phyloP scores from a whole-genome alignment of 495 filamentous ascomycete species.

The Tuber melanosporum region DNA sequence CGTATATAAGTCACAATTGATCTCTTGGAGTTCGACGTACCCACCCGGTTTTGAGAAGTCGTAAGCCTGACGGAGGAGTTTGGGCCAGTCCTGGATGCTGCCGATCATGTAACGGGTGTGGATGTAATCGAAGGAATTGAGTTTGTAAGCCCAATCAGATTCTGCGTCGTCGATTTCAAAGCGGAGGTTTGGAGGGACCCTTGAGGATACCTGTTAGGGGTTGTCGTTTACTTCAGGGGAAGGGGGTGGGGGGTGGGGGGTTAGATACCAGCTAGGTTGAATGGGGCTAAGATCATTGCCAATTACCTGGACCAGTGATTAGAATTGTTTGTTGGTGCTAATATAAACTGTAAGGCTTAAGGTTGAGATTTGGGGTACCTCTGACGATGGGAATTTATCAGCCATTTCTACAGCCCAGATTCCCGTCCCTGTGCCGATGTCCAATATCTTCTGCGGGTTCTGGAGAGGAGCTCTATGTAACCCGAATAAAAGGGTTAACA shows the following conservation, averaged over 20 bases:
- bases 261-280: slow-evolving; percentile 32
- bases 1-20: slow-evolving; percentile 17
- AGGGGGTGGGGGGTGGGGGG: not conserved
- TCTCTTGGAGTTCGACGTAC: slow-evolving; percentile 30
- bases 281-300: slow-evolving; percentile 38
- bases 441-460: slow-evolving; percentile 52
- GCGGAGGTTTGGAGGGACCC: slow-evolving; percentile 31
- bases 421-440: slow-evolving; percentile 62
- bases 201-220: not conserved
- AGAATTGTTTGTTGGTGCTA: slow-evolving; percentile 10
- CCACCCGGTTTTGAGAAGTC: slow-evolving; percentile 43
- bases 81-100: slow-evolving; percentile 31
- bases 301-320: slow-evolving; percentile 40
- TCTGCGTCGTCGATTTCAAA: slow-evolving; percentile 50
- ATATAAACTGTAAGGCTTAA: not conserved
- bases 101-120: slow-evolving; percentile 44
- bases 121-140: slow-evolving; percentile 43
- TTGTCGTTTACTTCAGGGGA: not conserved
- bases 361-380: not conserved
- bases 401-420: slow-evolving; percentile 58
- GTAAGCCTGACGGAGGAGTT: slow-evolving; percentile 35
- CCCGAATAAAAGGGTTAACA: slow-evolving; percentile 50
- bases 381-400: slow-evolving; percentile 12
- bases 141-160: slow-evolving; percentile 45
- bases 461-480: slow-evolving; percentile 54